These are phyloP conservation scores for Colletotrichum cereale DNA, from an alignment of 2,329 filamentous ascomycete species.

Conservation along the genomic window DNA sequence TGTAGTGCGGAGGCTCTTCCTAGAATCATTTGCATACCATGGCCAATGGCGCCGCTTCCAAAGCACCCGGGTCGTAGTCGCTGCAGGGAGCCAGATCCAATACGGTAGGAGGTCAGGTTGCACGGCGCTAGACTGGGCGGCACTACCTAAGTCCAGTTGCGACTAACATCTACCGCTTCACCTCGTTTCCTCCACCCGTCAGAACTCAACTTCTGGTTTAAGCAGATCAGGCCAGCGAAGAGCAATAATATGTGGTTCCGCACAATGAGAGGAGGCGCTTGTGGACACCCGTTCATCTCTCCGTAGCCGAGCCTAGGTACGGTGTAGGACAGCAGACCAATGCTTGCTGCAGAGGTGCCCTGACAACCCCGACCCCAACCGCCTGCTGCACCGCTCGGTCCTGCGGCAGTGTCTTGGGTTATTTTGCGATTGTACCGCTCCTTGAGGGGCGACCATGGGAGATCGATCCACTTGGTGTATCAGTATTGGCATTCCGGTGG, in stretches of 20 bases:
- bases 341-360: neutral
- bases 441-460: constrained; percentile 1
- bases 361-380: constrained; percentile 17
- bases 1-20: constrained; percentile 5
- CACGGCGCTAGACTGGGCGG: constrained; percentile 36
- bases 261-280: constrained; percentile 2
- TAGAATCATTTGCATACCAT: neutral
- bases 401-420: constrained; percentile 14
- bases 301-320: constrained; percentile 22
- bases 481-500: constrained; percentile 8
- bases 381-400: constrained; percentile 34
- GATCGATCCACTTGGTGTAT: constrained; percentile 2
- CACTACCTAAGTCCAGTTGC: constrained; percentile 16
- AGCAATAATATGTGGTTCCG: constrained; percentile 16
- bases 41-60: constrained; percentile 22
- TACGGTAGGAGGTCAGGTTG: constrained; percentile 37
- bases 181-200: constrained; percentile 21
- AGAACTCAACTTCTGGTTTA: constrained; percentile 28
- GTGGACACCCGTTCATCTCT: constrained; percentile 5
- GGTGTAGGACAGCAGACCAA: neutral
- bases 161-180: constrained; percentile 18
- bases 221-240: constrained; percentile 25
- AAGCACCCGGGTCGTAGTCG: constrained; percentile 21
- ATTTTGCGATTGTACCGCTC: neutral
- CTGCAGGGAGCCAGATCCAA: constrained; percentile 33